These are phyloP conservation scores for Rugonectria rugulosa DNA, from an alignment of 2,329 filamentous ascomycete genomes.

Conservation along the genomic window DNA sequence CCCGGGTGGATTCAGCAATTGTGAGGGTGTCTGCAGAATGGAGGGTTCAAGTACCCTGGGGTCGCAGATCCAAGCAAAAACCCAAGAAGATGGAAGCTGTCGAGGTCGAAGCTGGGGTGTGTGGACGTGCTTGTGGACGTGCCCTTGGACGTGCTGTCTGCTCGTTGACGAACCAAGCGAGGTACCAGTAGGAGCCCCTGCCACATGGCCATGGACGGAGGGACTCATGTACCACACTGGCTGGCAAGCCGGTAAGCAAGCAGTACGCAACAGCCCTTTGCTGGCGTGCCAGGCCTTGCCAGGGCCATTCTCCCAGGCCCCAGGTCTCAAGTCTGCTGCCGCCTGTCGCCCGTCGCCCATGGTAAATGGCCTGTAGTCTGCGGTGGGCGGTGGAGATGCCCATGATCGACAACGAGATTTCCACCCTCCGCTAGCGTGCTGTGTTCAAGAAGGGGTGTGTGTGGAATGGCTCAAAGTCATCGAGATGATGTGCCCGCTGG, in stretches of 20 bases:
- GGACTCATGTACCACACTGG: not conserved
- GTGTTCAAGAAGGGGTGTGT: not conserved
- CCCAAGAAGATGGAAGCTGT: not conserved
- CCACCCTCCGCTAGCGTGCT: slow-evolving; percentile 14
- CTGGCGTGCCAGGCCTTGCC: not conserved
- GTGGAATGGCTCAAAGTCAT: slow-evolving; percentile 4
- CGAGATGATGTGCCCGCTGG: slow-evolving; percentile 1
- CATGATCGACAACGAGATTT: slow-evolving; percentile 23
- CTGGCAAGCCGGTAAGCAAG: too few species aligned
- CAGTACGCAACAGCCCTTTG: not conserved
- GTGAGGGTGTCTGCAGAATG: too few species aligned
- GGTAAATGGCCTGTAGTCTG: slow-evolving; percentile 3
- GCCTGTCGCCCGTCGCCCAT: not conserved
- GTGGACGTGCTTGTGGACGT: too few species aligned
- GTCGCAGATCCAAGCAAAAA: too few species aligned
- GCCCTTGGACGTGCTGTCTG: too few species aligned
- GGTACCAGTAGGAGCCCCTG: not conserved
- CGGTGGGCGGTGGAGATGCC: slow-evolving; percentile 1
- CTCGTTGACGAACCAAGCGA: too few species aligned
- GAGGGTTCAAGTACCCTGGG: slow-evolving; percentile 3
- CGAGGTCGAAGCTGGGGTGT: slow-evolving; percentile 6
- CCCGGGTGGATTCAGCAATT: not conserved
- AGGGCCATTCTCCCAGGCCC: not conserved
- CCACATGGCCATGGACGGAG: slow-evolving; percentile 3
- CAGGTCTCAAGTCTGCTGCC: too few species aligned